These are phyloP conservation scores for Botrytis galanthina DNA, from an alignment of 2,329 filamentous ascomycete genomes.

Conservation along the genomic window DNA sequence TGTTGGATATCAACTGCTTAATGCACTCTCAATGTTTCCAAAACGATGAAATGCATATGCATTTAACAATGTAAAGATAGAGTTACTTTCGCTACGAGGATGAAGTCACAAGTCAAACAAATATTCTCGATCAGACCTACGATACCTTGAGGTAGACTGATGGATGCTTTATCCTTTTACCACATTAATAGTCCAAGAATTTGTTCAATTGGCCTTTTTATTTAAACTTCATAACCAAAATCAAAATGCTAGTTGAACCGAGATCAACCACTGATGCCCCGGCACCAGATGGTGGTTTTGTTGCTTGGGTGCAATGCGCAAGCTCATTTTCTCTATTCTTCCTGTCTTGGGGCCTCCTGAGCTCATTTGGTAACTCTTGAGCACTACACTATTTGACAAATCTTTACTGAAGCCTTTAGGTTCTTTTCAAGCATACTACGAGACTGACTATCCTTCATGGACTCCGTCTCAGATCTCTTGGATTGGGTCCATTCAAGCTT, in stretches of 20 bases:
- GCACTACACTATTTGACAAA: no score
- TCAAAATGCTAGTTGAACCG: background rate
- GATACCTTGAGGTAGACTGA: background rate
- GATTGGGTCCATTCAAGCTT: no score
- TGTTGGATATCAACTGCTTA: background rate
- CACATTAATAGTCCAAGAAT: no score
- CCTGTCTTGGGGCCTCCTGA: slow-evolving; percentile 38
- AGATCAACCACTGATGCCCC: background rate
- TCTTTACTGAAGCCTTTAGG: no score
- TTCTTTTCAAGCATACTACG: no score
- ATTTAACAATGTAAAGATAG: background rate
- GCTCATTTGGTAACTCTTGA: slow-evolving; percentile 37
- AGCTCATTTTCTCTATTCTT: slow-evolving; percentile 4
- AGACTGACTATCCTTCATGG: no score
- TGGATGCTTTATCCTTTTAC: background rate
- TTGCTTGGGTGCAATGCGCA: slow-evolving; percentile 2
- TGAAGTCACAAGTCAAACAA: background rate
- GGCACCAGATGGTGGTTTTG: background rate
- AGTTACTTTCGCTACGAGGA: background rate
- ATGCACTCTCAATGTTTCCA: no score
- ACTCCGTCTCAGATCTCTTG: no score
- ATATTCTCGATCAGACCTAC: background rate
- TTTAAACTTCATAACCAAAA: no score
- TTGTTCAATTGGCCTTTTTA: background rate
- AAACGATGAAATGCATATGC: background rate